These are phyloP conservation scores for Neurospora sp. DNA, from an alignment of 2,329 filamentous ascomycete genomes.

Conservation along the genomic window DNA sequence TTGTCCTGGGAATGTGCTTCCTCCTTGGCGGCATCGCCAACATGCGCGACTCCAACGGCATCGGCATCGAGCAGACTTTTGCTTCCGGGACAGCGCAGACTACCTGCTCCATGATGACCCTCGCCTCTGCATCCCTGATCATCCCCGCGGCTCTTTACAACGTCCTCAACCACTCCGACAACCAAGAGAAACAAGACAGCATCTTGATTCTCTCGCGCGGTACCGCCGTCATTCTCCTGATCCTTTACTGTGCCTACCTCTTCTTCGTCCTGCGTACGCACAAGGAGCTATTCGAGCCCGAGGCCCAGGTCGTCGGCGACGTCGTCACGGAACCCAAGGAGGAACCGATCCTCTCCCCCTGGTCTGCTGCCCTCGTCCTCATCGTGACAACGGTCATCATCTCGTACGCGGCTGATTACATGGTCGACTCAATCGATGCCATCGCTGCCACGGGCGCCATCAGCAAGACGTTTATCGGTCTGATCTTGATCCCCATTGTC, in stretches of 20 bases:
- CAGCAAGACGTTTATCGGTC: constrained; percentile 71
- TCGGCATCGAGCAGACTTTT: constrained; percentile 58
- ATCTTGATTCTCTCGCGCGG: constrained; percentile 65
- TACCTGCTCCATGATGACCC: constrained; percentile 62
- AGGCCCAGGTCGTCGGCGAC: constrained; percentile 25
- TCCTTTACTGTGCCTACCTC: constrained; percentile 68
- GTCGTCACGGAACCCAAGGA: constrained; percentile 31
- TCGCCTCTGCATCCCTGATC: constrained; percentile 67
- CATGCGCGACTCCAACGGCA: constrained; percentile 44
- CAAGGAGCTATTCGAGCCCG: constrained; percentile 57
- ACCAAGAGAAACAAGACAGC: constrained; percentile 37
- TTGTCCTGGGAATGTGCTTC: constrained; percentile 77
- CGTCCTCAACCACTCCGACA: constrained; percentile 40
- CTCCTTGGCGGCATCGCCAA: constrained; percentile 62
- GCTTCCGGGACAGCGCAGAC: constrained; percentile 70
- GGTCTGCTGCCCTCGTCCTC: constrained; percentile 56
- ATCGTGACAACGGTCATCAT: constrained; percentile 60
- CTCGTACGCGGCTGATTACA: constrained; percentile 64
- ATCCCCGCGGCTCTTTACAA: constrained; percentile 68
- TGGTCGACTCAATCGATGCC: constrained; percentile 65
- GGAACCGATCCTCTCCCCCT: constrained; percentile 46
- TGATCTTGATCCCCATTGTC: constrained; percentile 70
- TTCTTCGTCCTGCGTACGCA: constrained; percentile 71
- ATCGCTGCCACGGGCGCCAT: constrained; percentile 61
- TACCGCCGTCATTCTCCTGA: constrained; percentile 63